These are phyloP conservation scores for Mucor ambiguus DNA, from an alignment of 371 early-diverging fungal genomes.

Conservation along the genomic window DNA sequence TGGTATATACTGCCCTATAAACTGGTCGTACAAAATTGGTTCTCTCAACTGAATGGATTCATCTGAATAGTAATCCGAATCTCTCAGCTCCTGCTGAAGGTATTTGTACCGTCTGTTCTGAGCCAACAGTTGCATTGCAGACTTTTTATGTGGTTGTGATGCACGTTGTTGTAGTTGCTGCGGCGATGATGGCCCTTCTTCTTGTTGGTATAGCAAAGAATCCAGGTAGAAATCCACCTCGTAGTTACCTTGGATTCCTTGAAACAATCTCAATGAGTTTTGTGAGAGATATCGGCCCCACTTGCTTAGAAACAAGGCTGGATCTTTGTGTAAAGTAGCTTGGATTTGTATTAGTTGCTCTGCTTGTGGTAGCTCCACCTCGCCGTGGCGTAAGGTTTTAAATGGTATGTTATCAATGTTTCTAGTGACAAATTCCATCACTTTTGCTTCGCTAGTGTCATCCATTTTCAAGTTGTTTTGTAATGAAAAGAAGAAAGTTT, in stretches of 20 bases:
- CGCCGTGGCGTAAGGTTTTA: slow-evolving; percentile 43
- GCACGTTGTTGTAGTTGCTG: neutral
- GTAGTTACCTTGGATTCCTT: slow-evolving; percentile 31
- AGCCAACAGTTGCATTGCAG: slow-evolving; percentile 23
- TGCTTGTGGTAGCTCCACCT: slow-evolving; percentile 28
- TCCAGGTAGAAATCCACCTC: slow-evolving; percentile 47
- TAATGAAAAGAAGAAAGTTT: neutral
- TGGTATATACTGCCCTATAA: slow-evolving; percentile 48
- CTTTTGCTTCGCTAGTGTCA: slow-evolving; percentile 3
- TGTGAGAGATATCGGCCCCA: slow-evolving; percentile 50
- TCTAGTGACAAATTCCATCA: slow-evolving; percentile 17
- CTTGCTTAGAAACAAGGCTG: slow-evolving; percentile 48
- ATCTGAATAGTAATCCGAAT: slow-evolving; percentile 48
- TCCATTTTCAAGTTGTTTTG: slow-evolving; percentile 14
- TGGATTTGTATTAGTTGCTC: slow-evolving; percentile 40
- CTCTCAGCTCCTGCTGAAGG: slow-evolving; percentile 35
- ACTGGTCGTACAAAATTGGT: slow-evolving; percentile 50
- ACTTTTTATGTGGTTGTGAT: slow-evolving; percentile 6
- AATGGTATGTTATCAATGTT: slow-evolving; percentile 41
- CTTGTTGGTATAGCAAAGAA: slow-evolving; percentile 23
- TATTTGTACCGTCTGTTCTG: slow-evolving; percentile 52
- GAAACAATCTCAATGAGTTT: slow-evolving; percentile 34
- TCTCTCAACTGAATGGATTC: slow-evolving; percentile 50
- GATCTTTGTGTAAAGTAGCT: slow-evolving; percentile 34
- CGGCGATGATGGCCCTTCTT: neutral